These are phyloP conservation scores for Sarocladiaceae sp. DNA, from an alignment of 2,329 filamentous ascomycete genomes.

Conservation along the genomic window DNA sequence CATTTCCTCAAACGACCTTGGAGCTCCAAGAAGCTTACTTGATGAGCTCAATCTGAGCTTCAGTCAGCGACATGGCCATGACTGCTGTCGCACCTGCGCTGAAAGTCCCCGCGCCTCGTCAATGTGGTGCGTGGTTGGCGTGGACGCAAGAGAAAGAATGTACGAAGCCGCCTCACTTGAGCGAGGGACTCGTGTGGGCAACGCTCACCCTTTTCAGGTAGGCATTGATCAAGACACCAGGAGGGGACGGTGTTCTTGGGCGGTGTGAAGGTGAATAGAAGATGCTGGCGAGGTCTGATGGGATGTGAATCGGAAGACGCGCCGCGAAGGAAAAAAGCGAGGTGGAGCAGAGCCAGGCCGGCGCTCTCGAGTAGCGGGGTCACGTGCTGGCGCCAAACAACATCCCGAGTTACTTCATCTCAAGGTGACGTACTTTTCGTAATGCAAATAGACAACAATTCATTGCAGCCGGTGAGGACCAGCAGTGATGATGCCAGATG, in stretches of 20 bases:
- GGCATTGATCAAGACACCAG: constrained; percentile 5
- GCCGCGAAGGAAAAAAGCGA: constrained; percentile 5
- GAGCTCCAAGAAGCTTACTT: constrained; percentile 32
- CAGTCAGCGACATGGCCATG: constrained; percentile 33
- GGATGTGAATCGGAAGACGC: background rate
- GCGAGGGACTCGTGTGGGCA: constrained; percentile 1
- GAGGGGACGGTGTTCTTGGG: background rate
- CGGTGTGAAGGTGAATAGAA: background rate
- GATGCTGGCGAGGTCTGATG: background rate
- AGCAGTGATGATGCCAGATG: too few species aligned
- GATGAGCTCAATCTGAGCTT: constrained; percentile 53
- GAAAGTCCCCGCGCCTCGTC: background rate
- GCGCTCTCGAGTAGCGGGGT: background rate
- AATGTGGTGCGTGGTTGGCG: too few species aligned
- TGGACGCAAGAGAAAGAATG: background rate
- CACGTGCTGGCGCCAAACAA: constrained; percentile 6
- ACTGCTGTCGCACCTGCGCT: constrained; percentile 6
- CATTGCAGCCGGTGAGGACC: too few species aligned
- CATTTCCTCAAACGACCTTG: background rate
- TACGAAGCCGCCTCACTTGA: background rate
- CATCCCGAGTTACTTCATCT: too few species aligned
- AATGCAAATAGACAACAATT: too few species aligned
- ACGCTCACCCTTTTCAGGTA: background rate
- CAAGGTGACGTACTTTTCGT: too few species aligned
- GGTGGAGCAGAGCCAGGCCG: background rate